Evolutionary conservation across 192 early-diverging fungal genomes (phyloP), one percentile per base, ranked within the genome.

Genomic region (Haplosporangium gracile): DNA sequence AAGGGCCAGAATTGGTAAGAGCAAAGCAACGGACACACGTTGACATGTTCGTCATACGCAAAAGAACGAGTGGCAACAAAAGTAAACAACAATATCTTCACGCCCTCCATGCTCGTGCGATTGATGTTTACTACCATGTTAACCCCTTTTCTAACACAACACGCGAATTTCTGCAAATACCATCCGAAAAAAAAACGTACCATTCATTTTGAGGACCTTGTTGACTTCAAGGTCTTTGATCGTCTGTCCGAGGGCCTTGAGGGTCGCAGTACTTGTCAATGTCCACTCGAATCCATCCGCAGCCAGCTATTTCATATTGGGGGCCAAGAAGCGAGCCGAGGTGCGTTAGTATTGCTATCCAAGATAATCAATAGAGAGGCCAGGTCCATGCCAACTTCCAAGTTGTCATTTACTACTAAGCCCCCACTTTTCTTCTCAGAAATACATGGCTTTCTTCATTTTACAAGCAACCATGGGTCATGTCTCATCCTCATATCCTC

Each of bases 161-260:
- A 39, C 26, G n/a, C 4, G 18, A 39, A 69, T 39, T 47, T n/a
- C n/a, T 13, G 9, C 8, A 47, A 4, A 26, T 18, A 24, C 10
- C 9, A 11, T n/a, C 2, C n/a, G n/a, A n/a, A 32, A 32, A 22
- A 26, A 57, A 20, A 36, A 38, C 69, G 10, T 79, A 85, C 82
- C 77, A 34, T 79, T 85, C 82, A 85, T 85, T 11, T 79, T 79
- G 40, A 85, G 22, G 24, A 72, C 74, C 65, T 85, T 85, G 63
- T 85, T 73, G 36, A 85, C 74, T 4, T 85, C 53, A 36, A 85
- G 78, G 32, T 85, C 36, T 57, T 79, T 85, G 49, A 85, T 85
- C 16, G 82, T 79, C 57, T 72, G 82, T 3, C 82, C 82, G 2
- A 85, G 51, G 22, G 82, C 78, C 29, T 79, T 85, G 74, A 85